Evolutionary conservation across 768 basidiomycete genomes (phyloP).

Genomic region (Cyclocybe cylindracea): DNA sequence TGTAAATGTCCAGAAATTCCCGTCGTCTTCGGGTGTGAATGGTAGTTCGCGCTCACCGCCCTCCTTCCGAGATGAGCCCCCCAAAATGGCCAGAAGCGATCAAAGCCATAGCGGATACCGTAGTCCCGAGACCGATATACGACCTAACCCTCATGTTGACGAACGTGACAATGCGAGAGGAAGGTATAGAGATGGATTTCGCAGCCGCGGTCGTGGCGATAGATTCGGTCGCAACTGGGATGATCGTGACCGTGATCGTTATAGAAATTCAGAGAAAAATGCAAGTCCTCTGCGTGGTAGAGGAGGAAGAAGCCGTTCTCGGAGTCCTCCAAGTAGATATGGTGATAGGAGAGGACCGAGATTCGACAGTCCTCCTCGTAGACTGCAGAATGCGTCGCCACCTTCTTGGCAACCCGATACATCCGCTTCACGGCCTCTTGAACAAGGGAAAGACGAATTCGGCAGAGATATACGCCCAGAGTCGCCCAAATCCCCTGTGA

Average conservation of each 20-base stretch:
- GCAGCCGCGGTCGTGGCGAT: constrained; percentile 61
- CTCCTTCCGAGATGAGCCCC: constrained; percentile 45
- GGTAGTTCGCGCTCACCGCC: constrained; percentile 37
- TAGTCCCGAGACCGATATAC: constrained; percentile 51
- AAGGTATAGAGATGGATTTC: constrained; percentile 52
- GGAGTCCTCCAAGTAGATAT: constrained; percentile 69
- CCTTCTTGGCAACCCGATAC: constrained; percentile 24
- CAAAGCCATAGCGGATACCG: constrained; percentile 47
- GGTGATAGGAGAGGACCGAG: constrained; percentile 49
- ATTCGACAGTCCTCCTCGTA: constrained; percentile 62
- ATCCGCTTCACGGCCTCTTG: constrained; percentile 23
- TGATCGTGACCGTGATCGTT: constrained; percentile 58
- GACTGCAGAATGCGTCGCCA: constrained; percentile 33
- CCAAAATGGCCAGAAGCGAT: constrained; percentile 37
- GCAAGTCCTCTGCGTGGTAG: constrained; percentile 39
- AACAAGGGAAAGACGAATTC: constrained; percentile 78
- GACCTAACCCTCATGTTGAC: constrained; percentile 50
- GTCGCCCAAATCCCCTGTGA: constrained; percentile 37
- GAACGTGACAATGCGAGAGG: constrained; percentile 53
- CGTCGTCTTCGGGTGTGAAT: constrained; percentile 31
- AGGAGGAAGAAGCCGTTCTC: constrained; percentile 66
- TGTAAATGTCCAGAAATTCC: constrained; percentile 32
- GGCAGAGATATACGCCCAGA: constrained; percentile 74
- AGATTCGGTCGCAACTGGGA: constrained; percentile 53
- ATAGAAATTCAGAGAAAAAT: constrained; percentile 42